Conservation (phyloP, 495 filamentous ascomycete genomes). For the Tuber indicum region DNA sequence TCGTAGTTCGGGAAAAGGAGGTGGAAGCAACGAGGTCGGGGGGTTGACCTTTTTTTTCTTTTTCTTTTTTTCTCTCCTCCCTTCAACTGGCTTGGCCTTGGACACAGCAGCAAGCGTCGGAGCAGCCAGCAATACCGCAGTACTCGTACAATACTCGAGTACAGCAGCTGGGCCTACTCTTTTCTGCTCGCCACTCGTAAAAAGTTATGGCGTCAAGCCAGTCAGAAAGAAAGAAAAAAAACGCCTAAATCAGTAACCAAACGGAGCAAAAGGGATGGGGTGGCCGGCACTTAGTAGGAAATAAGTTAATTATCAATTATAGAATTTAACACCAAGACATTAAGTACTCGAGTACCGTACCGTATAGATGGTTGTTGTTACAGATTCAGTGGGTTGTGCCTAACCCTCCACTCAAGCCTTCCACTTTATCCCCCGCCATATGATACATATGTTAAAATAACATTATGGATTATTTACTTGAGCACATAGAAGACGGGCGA, state of each 20-base stretch:
- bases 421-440: background rate
- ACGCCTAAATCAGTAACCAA: background rate
- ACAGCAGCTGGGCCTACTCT: background rate
- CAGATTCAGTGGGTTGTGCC: background rate
- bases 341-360: background rate
- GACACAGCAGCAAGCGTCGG: conserved; percentile 17
- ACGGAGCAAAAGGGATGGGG: background rate
- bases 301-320: background rate
- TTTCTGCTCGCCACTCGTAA: background rate
- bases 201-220: background rate
- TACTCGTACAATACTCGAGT: background rate
- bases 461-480: background rate
- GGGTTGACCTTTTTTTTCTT: background rate
- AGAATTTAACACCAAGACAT: background rate
- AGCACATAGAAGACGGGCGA: background rate
- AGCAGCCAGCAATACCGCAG: conserved; percentile 12
- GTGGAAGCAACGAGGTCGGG: conserved; percentile 30
- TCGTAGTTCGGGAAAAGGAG: conserved; percentile 30
- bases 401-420: background rate
- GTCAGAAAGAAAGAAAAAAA: background rate
- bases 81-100: background rate
- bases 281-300: background rate
- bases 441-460: background rate
- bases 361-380: background rate
- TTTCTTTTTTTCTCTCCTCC: background rate